Evolutionary conservation across 306 rosid species (phyloP).

Genomic region (Styphnolobium japonicum): DNA sequence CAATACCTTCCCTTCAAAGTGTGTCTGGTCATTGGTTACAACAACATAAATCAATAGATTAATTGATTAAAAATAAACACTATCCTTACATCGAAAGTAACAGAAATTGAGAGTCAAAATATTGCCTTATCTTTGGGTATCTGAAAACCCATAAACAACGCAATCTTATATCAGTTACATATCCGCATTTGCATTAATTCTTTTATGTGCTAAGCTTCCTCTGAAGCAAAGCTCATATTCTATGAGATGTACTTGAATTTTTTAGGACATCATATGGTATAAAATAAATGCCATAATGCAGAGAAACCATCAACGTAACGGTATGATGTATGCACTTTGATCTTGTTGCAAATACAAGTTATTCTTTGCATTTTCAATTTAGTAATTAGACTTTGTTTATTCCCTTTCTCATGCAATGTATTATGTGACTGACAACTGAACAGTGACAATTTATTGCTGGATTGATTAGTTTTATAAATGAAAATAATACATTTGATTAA

Average conservation of each 20-base stretch:
- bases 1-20: conserved; percentile 19
- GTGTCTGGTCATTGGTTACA: conserved; percentile 32
- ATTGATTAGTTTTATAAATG: not conserved
- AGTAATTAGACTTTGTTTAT: conserved; percentile 17
- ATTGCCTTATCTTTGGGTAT: conserved; percentile 28
- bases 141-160: conserved; percentile 17
- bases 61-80: conserved; percentile 2
- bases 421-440: conserved; percentile 29
- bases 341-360: not conserved
- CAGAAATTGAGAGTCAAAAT: conserved; percentile 7
- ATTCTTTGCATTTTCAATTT: not conserved
- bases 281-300: conserved; percentile 5
- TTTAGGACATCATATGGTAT: not conserved
- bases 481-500: conserved; percentile 18
- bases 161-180: conserved; percentile 2
- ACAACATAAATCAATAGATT: conserved; percentile 22
- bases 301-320: conserved; percentile 15
- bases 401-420: conserved; percentile 49
- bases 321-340: conserved; percentile 35
- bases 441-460: conserved; percentile 29
- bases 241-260: not conserved
- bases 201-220: not conserved
- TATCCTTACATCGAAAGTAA: conserved; percentile 20
- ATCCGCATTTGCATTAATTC: not conserved
- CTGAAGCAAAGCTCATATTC: not conserved